Base-by-base conservation (phyloP, 176 grass and related monocot species). In the Alopecurus myosuroides region DNA sequence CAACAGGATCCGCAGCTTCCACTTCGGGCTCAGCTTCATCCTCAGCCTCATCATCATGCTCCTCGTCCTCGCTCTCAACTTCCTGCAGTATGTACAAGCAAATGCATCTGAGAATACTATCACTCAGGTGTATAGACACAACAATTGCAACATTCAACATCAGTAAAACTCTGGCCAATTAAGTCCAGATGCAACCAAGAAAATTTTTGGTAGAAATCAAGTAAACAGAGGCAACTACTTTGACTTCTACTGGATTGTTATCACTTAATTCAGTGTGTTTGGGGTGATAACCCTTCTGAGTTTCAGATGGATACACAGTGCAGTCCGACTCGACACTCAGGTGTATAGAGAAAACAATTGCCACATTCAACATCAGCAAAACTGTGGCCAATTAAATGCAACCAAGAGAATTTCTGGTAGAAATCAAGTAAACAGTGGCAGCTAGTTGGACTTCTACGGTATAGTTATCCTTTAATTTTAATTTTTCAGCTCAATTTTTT, bases 41-140 rank as follows among this genome's bases (percentile, higher is more conserved):
- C 35, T 83, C 97, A 57, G 78, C 97, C 69, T 92, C 93, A 64
- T 92, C 89, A 76, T 92, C 93, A 34, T 92, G 81, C 74, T 90
- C 96, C 35, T 95, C 96, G 66, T 98, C 91, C 42, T 96, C 97
- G 87, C 89, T 95, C 79, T 98, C 97, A 79, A 89, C 87, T 82
- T 95, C 91, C 97, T 98, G 89, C 22, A 93, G 80, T 22, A 28
- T 30, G 29, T 19, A 41, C 5, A 81, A 82, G 29, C 14, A 80
- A 85, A 74, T 68, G 22, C 36, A 84, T 80, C 19, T 87, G 55
- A 87, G 66, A 83, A 90, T 45, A 78, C 20, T n/a, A 79, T 20
- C 63, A 74, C 17, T 34, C 12, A 48, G n/a, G 23, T 22, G 9
- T 50, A 80, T 39, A 66, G 31, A 65, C 11, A 11, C 0, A 76